Conservation (phyloP, 2,329 filamentous ascomycete species). For the Trichoderma sp. region DNA sequence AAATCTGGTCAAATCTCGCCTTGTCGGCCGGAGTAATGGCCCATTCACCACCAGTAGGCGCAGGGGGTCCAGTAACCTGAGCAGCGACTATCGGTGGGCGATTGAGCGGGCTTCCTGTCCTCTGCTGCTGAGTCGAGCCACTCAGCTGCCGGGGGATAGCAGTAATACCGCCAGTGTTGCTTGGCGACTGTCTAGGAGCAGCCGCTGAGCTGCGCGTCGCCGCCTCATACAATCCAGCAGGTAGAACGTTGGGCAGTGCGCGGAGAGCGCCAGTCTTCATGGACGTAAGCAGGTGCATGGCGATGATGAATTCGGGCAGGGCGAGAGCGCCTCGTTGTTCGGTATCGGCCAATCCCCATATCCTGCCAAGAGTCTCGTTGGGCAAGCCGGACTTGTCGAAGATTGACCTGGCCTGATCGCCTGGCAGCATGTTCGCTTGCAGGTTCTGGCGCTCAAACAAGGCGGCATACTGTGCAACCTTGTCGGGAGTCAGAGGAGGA, state of each 20-base stretch:
- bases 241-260: conserved; percentile 75
- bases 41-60: conserved; percentile 62
- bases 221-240: conserved; percentile 85
- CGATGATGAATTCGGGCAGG: conserved; percentile 91
- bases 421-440: conserved; percentile 71
- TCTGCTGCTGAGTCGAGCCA: conserved; percentile 65
- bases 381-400: conserved; percentile 91
- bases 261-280: conserved; percentile 83
- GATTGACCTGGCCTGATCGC: conserved; percentile 86
- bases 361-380: conserved; percentile 87
- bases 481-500: conserved; percentile 83
- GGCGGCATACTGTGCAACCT: conserved; percentile 83
- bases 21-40: conserved; percentile 82
- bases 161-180: conserved; percentile 56
- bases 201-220: conserved; percentile 66
- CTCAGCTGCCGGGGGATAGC: conserved; percentile 83
- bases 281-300: conserved; percentile 94
- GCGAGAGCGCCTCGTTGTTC: conserved; percentile 88
- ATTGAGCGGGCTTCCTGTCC: conserved; percentile 61
- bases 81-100: conserved; percentile 49
- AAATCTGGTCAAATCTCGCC: conserved; percentile 82
- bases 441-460: conserved; percentile 88
- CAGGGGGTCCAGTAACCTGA: conserved; percentile 32
- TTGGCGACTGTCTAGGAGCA: conserved; percentile 51
- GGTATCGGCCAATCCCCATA: conserved; percentile 94